Evolutionary conservation across 441 rosid species (phyloP), one percentile per base, ranked within the genome.

Genomic region (Mallotus japonicus): DNA sequence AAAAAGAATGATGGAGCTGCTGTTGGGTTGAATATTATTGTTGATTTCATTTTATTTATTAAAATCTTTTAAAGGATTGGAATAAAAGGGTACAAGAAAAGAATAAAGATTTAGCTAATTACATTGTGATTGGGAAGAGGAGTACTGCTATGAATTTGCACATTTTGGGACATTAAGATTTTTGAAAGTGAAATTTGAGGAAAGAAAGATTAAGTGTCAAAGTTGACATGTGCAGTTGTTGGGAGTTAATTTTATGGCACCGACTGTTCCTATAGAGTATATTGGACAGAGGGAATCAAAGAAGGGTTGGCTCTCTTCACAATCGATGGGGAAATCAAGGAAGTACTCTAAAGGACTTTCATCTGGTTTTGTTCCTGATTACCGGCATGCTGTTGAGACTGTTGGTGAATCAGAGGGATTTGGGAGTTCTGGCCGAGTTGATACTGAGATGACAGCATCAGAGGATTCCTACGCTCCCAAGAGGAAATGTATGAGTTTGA

Each of bases 381-480:
- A 81, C 58, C 69, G 87, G 60, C 89, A 86, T 79, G 85, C 74
- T 28, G 89, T 87, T 63, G 93, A 87, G 77, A 87, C 90, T 28
- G 86, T 82, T 79, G 87, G 79, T 68, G 95, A 87, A 79, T 86
- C 92, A 1, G 95, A 90, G 81, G 97, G 89, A 12, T 83, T 81
- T 79, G 94, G 94, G 60, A 85, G 87, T 81, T 85, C 88, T 3
- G 91, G 87, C 13, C 83, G 87, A 49, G 75, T 86, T 62, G 85
- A 86, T 54, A 72, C 72, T 12, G 90, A 86, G 78, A 81, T 85
- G 82, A 82, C 85, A 2, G 90, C 74, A 32, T 89, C 93, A 1
- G 91, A 87, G 79, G 90, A 84, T 80, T 83, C 87, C 0, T 84
- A 70, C 76, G 92, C 85, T 56, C 85, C 75, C 42, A 85, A 84